Evolutionary conservation across 768 basidiomycete genomes (phyloP).

Genomic region (Podaxis carcinomalis): DNA sequence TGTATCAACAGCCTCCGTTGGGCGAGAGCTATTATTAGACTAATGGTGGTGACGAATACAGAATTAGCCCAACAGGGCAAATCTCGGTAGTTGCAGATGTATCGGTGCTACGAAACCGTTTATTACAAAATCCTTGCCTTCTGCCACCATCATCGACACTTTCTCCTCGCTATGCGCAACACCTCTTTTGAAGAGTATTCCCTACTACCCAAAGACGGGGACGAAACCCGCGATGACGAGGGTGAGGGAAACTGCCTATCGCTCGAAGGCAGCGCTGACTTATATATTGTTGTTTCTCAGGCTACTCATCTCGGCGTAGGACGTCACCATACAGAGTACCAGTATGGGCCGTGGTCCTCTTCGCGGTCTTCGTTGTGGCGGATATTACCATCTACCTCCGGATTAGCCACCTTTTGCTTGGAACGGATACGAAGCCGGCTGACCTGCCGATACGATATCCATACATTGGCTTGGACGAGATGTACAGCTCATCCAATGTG

Average conservation of each 20-base stretch:
- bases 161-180: not conserved
- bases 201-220: not conserved
- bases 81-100: slow-evolving; percentile 1
- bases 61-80: not conserved
- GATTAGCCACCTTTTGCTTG: slow-evolving; percentile 15
- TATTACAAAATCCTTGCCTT: not conserved
- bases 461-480: slow-evolving; percentile 23
- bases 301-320: not conserved
- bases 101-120: not conserved
- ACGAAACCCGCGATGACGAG: not conserved
- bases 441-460: slow-evolving; percentile 22
- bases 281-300: not conserved
- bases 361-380: slow-evolving; percentile 18
- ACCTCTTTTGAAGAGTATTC: slow-evolving; percentile 5
- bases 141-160: not conserved
- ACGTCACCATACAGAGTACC: not conserved
- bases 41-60: not conserved
- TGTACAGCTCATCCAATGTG: slow-evolving; percentile 15
- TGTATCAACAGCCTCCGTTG: not conserved
- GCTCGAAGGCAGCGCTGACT: too few relatives aligned
- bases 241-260: not conserved
- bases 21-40: not conserved
- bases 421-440: slow-evolving; percentile 7
- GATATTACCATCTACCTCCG: slow-evolving; percentile 21
- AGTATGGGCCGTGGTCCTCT: slow-evolving; percentile 6